A percentile compares a stretch with the other conserved stretches of the same genome.
phyloP scores from a whole-genome alignment of 106 monocot genomes.

The Dendrobium huoshanense region DNA sequence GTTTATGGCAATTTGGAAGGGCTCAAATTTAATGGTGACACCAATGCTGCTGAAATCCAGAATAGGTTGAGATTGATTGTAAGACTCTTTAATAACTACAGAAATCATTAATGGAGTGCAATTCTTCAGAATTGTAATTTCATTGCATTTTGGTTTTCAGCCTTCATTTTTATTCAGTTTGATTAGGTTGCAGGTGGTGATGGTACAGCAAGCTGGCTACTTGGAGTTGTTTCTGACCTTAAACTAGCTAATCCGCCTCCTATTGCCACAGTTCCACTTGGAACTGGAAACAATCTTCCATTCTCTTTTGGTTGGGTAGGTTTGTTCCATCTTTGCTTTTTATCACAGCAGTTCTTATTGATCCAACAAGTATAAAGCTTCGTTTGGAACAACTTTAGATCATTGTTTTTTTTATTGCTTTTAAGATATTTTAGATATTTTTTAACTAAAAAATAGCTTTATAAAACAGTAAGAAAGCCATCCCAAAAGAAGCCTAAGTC shows the following conservation, averaged over 20 bases:
- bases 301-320: conserved; percentile 97
- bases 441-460: too few species aligned
- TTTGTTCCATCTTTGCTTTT: not conserved
- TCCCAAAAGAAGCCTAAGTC: too few species aligned
- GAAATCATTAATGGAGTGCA: not conserved
- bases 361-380: too few species aligned
- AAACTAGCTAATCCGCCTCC: conserved; percentile 71
- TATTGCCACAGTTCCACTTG: conserved; percentile 79
- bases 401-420: too few species aligned
- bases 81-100: conserved; percentile 19
- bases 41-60: conserved; percentile 55
- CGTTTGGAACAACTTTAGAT: too few species aligned
- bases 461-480: too few species aligned
- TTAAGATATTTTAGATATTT: too few species aligned
- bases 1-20: conserved; percentile 72
- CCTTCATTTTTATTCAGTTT: not conserved
- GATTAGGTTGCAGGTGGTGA: conserved; percentile 91
- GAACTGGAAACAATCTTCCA: conserved; percentile 94
- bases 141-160: not conserved
- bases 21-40: conserved; percentile 48
- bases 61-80: conserved; percentile 70
- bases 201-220: conserved; percentile 89
- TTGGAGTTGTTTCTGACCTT: conserved; percentile 89
- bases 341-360: too few species aligned
- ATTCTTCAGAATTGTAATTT: not conserved